Evolutionary conservation across 805 yeast species (phyloP), one percentile per base, ranked within the genome.

Genomic region (Candida hungchunana): DNA sequence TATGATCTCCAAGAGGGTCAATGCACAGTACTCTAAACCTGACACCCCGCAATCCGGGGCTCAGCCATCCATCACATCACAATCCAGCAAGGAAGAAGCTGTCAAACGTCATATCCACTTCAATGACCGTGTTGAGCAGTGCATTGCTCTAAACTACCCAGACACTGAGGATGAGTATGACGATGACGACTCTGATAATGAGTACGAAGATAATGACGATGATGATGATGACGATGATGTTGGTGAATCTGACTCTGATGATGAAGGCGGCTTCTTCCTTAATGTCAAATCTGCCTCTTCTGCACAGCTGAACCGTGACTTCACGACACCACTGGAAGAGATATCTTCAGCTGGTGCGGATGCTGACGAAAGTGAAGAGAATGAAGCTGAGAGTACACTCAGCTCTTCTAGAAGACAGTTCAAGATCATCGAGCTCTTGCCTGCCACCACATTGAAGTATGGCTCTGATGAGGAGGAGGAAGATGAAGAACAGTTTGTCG

Each of bases 101-200:
- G 21, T 16, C 4, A 40, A 40, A 17, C 75, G 94, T 42, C 95
- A 75, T 49, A 89, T 93, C 43, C 97, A 89, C 60, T 93, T 93
- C 63, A 93, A 82, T 58, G 94, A 87, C 56, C 77, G 88, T 36
- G 99, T 93, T 21, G 89, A 87, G 58, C 99, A 93, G 60, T 93
- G 98, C 60, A 79, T 85, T 43, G 89, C 95, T 0, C 56, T 89
- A 31, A 47, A 51, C 20, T 40, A 44, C 16, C 55, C 51, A 14
- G 49, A 43, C 14, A 31, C 46, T 3, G 51, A 44, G 6, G 51
- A 48, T 11, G 49, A 47, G n/a, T 30, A 38, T 15, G 39, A 43
- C 14, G 45, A 43, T n/a, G 50, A 48, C 20, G 49, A 53, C 16
- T 59, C 56, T 18, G 58, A 53, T n/a, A 57, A 58, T 18, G 57